Evolutionary conservation across 2,329 filamentous ascomycete genomes (phyloP).

Genomic region (Emmonsiellopsis sp.): DNA sequence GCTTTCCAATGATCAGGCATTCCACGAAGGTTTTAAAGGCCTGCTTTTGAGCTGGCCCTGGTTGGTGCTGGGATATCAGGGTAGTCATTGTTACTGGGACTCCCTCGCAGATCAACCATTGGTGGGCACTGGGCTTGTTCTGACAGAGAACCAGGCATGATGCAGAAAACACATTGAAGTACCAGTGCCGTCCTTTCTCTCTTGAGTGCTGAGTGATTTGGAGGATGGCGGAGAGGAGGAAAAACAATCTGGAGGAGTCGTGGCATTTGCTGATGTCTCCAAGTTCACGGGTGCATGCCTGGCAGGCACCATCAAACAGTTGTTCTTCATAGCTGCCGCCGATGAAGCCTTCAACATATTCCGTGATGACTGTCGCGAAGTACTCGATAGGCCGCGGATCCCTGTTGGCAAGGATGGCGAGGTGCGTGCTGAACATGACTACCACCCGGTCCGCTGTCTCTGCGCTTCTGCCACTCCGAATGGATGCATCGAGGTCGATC

Average conservation of each 20-base stretch:
- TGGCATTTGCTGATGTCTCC: conserved; percentile 12
- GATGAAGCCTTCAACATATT: conserved; percentile 17
- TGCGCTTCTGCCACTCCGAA: conserved; percentile 11
- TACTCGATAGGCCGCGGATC: conserved; percentile 14
- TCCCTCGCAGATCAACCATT: conserved; percentile 15
- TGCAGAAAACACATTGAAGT: conserved; percentile 13
- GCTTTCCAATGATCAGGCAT: conserved; percentile 14
- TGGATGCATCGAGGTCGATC: conserved; percentile 13
- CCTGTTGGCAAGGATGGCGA: conserved; percentile 13
- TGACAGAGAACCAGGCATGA: conserved; percentile 17
- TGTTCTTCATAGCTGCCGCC: conserved; percentile 14
- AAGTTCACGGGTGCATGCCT: conserved; percentile 16
- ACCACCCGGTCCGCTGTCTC: conserved; percentile 12
- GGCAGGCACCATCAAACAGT: conserved; percentile 14
- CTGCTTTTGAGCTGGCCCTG: conserved; percentile 10
- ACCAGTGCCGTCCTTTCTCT: conserved; percentile 12
- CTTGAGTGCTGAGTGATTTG: conserved; percentile 16
- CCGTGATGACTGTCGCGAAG: conserved; percentile 12
- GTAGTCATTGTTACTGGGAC: conserved; percentile 9
- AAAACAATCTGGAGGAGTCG: conserved; percentile 11
- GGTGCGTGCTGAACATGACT: conserved; percentile 10
- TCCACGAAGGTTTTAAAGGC: conserved; percentile 13
- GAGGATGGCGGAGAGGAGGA: conserved; percentile 17
- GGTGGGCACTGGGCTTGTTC: conserved; percentile 12
- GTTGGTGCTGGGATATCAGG: conserved; percentile 8